Base-by-base conservation (phyloP, 192 early-diverging fungal genomes). In the Lobosporangium transversale region DNA sequence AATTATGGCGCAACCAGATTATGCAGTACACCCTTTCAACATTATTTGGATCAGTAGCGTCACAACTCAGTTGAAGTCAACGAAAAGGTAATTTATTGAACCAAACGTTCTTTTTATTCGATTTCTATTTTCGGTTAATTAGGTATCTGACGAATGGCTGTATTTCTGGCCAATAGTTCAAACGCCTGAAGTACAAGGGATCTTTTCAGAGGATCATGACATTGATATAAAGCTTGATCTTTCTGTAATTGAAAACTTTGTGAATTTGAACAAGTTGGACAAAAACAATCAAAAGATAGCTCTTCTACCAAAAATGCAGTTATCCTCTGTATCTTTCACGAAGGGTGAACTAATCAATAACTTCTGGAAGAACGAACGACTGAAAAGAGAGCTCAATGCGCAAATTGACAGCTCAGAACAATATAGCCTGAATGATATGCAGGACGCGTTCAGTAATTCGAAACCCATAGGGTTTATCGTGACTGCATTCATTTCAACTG, bases 31-130 rank as follows among this genome's bases (percentile, higher is more conserved):
- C n/a, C n/a, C n/a, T n/a, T n/a, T n/a, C n/a, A n/a, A n/a, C n/a
- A n/a, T n/a, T n/a, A n/a, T n/a, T n/a, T n/a, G n/a, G n/a, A n/a
- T n/a, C n/a, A n/a, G n/a, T n/a, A n/a, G n/a, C n/a, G n/a, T n/a
- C n/a, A n/a, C n/a, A n/a, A n/a, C n/a, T n/a, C n/a, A n/a, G n/a
- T n/a, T n/a, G 40, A 58, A n/a, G 23, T 58, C 2, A 24, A 43
- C 11, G 42, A 58, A 26, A 58, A 58, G 56, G 56, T 58, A 58
- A 43, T 4, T 45, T 45, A 20, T 32, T 17, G 52, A 54, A 54
- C 30, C 7, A 30, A 32, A 56, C 40, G 11, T 36, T 17, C 27
- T 27, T 15, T 17, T 26, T n/a, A 6, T 33, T 53, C 33, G 30
- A n/a, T 53, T 17, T 14, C 14, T 27, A 24, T 23, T 36, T 17